Evolutionary conservation across 73 alveolate species (phyloP), one percentile per base, ranked within the genome.

Genomic region (Stentor roeselii): DNA sequence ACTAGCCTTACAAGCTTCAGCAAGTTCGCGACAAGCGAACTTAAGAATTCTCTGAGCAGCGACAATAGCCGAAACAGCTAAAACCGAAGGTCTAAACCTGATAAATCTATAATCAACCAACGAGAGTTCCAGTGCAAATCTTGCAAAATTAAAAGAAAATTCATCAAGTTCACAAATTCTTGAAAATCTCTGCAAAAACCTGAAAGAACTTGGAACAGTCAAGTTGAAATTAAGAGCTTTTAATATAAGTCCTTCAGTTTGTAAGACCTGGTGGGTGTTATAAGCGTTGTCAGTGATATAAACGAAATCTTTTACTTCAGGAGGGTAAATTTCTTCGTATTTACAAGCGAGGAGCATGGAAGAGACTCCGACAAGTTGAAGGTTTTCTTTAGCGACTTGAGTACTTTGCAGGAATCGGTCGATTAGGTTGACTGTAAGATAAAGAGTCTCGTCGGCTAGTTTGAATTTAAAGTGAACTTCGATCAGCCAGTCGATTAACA

Each of bases 271-370:
- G 59, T 92, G 87, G 82, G 90, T 96, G 40, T 92, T 90, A 89
- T 88, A 95, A 4, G 99, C 97, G 50, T 95, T 91, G 85, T 96
- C 98, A 3, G 98, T 95, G 35, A 96, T 94, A 60, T 92, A 92
- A 41, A 94, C 95, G 78, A 96, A 87, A 61, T 95, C 98, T 82
- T 89, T 96, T 67, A 94, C 93, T 75, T 91, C 93, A n/a, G n/a
- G n/a, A n/a, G n/a, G n/a, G n/a, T n/a, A n/a, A n/a, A n/a, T n/a
- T n/a, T n/a, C n/a, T n/a, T 92, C 97, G 42, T 85, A 83, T 92
- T 92, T 92, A 3, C 90, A 75, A 14, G 91, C 91, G 40, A 86
- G 78, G 32, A 86, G 74, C 21, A 86, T 59, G 15, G 84, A 74
- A n/a, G 91, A 42, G 14, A 86, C 86, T 6, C 91, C 91, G 4